phyloP scores from a whole-genome alignment of 257 asterid genomes.

The Mentha longifolia region DNA sequence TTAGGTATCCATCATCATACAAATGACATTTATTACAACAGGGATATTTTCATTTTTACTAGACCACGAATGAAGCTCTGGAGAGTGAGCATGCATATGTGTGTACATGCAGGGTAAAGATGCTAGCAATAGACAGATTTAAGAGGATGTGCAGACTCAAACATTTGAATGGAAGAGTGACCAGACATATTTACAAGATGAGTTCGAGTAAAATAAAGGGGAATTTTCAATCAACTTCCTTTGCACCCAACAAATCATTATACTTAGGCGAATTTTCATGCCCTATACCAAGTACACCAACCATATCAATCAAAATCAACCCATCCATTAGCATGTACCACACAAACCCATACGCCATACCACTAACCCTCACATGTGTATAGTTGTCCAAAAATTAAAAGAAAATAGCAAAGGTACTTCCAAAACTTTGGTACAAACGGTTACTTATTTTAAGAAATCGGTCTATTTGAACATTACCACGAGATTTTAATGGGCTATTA shows the following conservation, averaged over 20 bases:
- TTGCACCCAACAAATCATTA: not conserved
- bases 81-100: not conserved
- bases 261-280: not conserved
- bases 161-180: not conserved
- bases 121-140: not conserved
- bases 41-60: no score
- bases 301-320: not conserved
- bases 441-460: not conserved
- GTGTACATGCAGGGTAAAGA: not conserved
- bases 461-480: not conserved
- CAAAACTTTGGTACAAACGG: not conserved
- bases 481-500: not conserved
- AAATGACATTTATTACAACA: no score
- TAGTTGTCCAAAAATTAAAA: not conserved
- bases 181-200: not conserved
- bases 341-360: not conserved
- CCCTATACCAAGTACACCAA: not conserved
- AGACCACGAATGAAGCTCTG: no score
- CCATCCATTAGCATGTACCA: not conserved
- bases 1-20: no score
- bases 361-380: not conserved
- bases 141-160: not conserved
- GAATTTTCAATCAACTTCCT: not conserved
- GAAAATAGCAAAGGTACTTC: not conserved
- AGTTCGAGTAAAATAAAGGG: not conserved